Percentiles rank a stretch among this genome's conserved stretches.
phyloP scores from a whole-genome alignment of 805 yeast genomes.

The Candida argentea region DNA sequence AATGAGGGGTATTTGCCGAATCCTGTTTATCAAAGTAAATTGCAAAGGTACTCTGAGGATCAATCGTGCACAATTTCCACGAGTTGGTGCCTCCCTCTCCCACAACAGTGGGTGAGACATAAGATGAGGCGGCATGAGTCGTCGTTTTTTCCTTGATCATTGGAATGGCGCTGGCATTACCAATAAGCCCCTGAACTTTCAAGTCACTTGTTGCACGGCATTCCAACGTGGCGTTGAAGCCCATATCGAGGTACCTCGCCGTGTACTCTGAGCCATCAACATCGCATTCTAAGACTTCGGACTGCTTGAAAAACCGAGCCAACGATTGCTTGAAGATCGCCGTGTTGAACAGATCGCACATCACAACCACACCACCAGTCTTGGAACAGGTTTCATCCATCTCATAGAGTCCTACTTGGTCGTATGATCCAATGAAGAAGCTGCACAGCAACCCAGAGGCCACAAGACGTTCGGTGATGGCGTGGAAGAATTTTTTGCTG shows the following conservation, averaged over 20 bases:
- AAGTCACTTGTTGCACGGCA: slow-evolving; percentile 41
- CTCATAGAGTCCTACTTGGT: slow-evolving; percentile 58
- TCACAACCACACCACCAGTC: slow-evolving; percentile 55
- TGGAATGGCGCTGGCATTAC: slow-evolving; percentile 45
- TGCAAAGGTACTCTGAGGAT: slow-evolving; percentile 51
- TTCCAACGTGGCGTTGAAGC: slow-evolving; percentile 51
- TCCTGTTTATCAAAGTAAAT: slow-evolving; percentile 44
- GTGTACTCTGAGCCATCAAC: slow-evolving; percentile 8
- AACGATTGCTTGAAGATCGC: slow-evolving; percentile 62
- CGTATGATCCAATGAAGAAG: slow-evolving; percentile 56
- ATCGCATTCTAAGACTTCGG: slow-evolving; percentile 9
- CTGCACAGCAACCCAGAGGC: slow-evolving; percentile 45
- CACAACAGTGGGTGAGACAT: slow-evolving; percentile 22
- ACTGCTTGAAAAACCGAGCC: slow-evolving; percentile 37
- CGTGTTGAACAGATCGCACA: slow-evolving; percentile 57
- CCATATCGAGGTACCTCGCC: slow-evolving; percentile 35
- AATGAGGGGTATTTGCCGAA: slow-evolving; percentile 15
- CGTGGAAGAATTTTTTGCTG: slow-evolving; percentile 38
- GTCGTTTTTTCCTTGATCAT: slow-evolving; percentile 17
- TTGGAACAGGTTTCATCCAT: slow-evolving; percentile 48
- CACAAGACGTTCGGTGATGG: slow-evolving; percentile 38
- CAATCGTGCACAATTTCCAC: slow-evolving; percentile 49
- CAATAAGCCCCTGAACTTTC: slow-evolving; percentile 49
- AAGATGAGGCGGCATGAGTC: slow-evolving; percentile 10
- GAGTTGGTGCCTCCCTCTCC: slow-evolving; percentile 47